Evolutionary conservation across 2,329 filamentous ascomycete species (phyloP).

Genomic region (Aspergillus sp.): DNA sequence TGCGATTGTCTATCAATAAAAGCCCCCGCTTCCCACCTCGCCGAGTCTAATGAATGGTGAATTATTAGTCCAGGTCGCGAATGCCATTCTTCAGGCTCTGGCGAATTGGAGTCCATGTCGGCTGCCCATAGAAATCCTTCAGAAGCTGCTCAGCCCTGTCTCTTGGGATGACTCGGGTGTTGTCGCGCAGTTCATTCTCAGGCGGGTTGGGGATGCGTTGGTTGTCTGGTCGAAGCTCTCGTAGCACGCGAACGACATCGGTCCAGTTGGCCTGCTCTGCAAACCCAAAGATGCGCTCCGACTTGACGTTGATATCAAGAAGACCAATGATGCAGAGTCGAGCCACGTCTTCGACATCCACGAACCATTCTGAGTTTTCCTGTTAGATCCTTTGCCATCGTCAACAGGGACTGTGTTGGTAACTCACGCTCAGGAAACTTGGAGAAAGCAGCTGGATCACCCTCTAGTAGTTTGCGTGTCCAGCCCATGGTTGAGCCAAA

Average conservation of each 20-base stretch:
- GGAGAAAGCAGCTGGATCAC: background rate
- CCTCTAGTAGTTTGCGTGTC: conserved; percentile 4
- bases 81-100: too few relatives aligned
- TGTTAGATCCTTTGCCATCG: background rate
- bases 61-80: too few relatives aligned
- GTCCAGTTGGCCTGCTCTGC: conserved; percentile 49
- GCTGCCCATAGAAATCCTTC: too few relatives aligned
- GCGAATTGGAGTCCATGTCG: too few relatives aligned
- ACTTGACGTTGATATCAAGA: conserved; percentile 43
- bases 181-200: too few relatives aligned
- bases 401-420: background rate
- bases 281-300: conserved; percentile 55
- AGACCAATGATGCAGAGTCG: conserved; percentile 53
- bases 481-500: background rate
- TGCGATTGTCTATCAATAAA: too few relatives aligned
- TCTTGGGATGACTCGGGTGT: too few relatives aligned
- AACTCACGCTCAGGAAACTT: conserved; percentile 14
- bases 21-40: too few relatives aligned
- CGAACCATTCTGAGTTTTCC: conserved; percentile 40
- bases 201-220: background rate
- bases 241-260: conserved; percentile 11
- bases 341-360: conserved; percentile 50
- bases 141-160: too few relatives aligned
- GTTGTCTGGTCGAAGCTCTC: background rate
- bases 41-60: too few relatives aligned